Conservation (phyloP, 345 rosid species). For the Hibiscus mutabilis region DNA sequence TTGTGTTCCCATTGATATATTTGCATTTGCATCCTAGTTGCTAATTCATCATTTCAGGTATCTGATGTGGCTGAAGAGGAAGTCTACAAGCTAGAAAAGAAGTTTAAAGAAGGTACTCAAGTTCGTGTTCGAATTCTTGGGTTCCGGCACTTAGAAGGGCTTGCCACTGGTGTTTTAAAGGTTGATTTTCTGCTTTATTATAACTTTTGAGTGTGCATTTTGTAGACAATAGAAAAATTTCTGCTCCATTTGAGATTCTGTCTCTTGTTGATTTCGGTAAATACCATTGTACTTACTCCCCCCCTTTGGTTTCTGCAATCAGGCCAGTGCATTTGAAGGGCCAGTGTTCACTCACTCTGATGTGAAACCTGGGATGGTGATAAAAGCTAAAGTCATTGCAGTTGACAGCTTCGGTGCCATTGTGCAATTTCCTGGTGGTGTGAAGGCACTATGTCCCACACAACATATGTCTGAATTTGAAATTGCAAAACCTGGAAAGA, state of each 20-base stretch:
- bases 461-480: conserved; percentile 95
- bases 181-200: conserved; percentile 27
- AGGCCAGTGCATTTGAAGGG: conserved; percentile 97
- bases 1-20: conserved; percentile 7
- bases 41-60: conserved; percentile 38
- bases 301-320: conserved; percentile 24
- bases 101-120: conserved; percentile 60
- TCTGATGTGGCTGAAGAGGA: conserved; percentile 85
- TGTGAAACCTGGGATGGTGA: conserved; percentile 95
- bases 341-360: conserved; percentile 86
- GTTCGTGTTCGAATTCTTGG: conserved; percentile 90
- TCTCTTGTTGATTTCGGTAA: background rate
- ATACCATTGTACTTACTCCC: conserved; percentile 4
- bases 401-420: conserved; percentile 87
- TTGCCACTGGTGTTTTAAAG: conserved; percentile 85
- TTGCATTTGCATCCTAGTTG: conserved; percentile 6
- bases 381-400: conserved; percentile 64
- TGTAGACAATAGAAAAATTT: background rate
- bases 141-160: conserved; percentile 83
- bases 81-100: conserved; percentile 66
- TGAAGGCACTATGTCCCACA: conserved; percentile 96
- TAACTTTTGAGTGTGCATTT: background rate
- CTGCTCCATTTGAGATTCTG: background rate
- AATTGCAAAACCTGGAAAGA: conserved; percentile 75
- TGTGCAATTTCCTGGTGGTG: conserved; percentile 91